Percentiles rank a stretch among this genome's conserved stretches.
These are phyloP conservation scores for Ophiostoma sp. DNA, from an alignment of 2,329 filamentous ascomycete species.

Conservation along the genomic window DNA sequence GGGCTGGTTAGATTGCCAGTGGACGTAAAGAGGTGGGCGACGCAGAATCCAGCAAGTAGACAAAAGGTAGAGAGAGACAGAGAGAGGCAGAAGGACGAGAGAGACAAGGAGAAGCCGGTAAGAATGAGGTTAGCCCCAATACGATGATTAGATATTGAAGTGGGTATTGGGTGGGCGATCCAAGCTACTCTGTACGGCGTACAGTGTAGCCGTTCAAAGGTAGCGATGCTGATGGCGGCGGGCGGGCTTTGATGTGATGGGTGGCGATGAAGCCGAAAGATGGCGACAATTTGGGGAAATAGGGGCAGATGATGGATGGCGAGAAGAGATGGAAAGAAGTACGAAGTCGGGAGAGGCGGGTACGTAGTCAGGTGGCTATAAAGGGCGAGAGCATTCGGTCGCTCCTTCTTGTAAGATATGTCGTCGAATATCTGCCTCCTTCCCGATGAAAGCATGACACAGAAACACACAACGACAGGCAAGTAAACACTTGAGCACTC, in stretches of 20 bases:
- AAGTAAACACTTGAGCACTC: slow-evolving; percentile 8
- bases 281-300: not conserved
- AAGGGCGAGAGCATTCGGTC: not conserved
- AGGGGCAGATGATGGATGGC: not conserved
- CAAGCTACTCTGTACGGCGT: not conserved
- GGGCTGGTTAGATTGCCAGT: slow-evolving; percentile 13
- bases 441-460: not conserved
- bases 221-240: not conserved
- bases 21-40: not conserved
- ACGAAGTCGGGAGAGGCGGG: not conserved
- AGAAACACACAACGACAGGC: not conserved
- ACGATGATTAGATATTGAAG: not conserved
- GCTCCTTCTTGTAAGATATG: slow-evolving; percentile 7
- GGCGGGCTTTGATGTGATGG: not conserved
- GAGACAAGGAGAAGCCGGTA: not conserved
- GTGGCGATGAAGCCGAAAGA: not conserved
- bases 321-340: slow-evolving; percentile 15
- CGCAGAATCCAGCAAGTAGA: not conserved
- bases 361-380: not conserved
- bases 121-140: slow-evolving; percentile 6
- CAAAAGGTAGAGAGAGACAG: not conserved
- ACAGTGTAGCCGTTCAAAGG: not conserved
- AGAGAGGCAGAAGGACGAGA: not conserved
- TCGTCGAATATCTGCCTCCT: not conserved
- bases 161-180: slow-evolving; percentile 6